Conservation (phyloP, 768 basidiomycete species). For the Boletales sp. region DNA sequence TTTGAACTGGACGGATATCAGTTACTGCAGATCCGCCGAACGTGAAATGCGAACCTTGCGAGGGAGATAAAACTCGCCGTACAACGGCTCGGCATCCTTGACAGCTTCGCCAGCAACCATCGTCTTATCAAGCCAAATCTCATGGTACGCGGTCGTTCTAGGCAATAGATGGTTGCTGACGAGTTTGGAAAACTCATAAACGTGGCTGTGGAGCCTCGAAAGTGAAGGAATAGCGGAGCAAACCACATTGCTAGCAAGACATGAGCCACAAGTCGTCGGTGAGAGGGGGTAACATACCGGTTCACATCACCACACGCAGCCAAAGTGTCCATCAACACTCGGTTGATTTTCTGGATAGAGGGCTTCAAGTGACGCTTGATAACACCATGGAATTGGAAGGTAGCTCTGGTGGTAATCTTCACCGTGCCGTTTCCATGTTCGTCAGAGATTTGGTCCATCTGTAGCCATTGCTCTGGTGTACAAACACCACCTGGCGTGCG, state of each 20-base stretch:
- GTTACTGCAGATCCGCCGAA: not conserved
- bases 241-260: conserved; percentile 68
- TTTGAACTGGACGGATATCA: conserved; percentile 69
- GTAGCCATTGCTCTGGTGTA: conserved; percentile 85
- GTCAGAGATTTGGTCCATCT: conserved; percentile 95
- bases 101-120: conserved; percentile 90
- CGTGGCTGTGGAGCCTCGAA: conserved; percentile 81
- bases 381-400: conserved; percentile 99
- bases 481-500: conserved; percentile 97
- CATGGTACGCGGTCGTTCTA: conserved; percentile 90
- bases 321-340: conserved; percentile 85
- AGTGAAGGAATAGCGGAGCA: conserved; percentile 88
- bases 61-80: conserved; percentile 95
- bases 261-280: conserved; percentile 4
- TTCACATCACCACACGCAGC: conserved; percentile 99
- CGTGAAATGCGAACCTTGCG: conserved; percentile 63
- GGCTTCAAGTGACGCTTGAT: conserved; percentile 96
- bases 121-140: conserved; percentile 99
- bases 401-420: conserved; percentile 96
- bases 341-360: conserved; percentile 95
- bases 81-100: conserved; percentile 95
- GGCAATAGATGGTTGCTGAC: conserved; percentile 88
- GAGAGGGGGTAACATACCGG: conserved; percentile 44
- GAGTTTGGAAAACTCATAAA: conserved; percentile 78
- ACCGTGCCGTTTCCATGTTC: conserved; percentile 91